These are phyloP conservation scores for Haematococcus sp. DNA, from an alignment of 139 green algal genomes.

Conservation along the genomic window DNA sequence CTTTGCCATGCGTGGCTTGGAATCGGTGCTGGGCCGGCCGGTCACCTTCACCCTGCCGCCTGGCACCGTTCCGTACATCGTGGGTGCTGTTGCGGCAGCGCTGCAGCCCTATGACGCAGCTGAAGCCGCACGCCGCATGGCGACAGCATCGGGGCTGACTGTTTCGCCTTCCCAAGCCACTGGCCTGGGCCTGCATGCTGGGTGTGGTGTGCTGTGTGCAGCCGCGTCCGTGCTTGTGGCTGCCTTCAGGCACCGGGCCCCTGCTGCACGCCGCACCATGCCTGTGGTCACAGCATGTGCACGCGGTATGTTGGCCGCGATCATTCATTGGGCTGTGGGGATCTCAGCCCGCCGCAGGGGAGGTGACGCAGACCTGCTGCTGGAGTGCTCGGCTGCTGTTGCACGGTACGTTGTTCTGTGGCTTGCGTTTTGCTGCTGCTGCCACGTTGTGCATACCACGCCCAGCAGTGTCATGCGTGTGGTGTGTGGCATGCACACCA, in stretches of 20 bases:
- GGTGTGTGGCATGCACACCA: too few species aligned
- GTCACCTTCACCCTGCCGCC: too few species aligned
- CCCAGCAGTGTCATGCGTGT: too few species aligned
- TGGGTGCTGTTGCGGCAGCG: too few species aligned
- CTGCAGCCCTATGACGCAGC: too few species aligned
- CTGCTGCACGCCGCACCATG: not conserved
- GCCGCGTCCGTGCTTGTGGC: slow-evolving; percentile 3
- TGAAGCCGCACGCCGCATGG: too few species aligned
- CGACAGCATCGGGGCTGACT: not conserved
- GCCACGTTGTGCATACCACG: not conserved
- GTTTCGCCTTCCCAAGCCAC: too few species aligned
- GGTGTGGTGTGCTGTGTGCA: not conserved
- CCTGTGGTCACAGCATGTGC: not conserved
- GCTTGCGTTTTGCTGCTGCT: not conserved
- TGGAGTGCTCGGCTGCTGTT: not conserved
- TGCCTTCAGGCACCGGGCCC: slow-evolving; percentile 4
- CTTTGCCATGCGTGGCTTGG: too few species aligned
- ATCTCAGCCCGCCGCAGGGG: not conserved
- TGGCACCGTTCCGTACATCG: too few species aligned
- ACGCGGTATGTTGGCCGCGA: slow-evolving; percentile 7
- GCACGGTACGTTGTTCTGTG: not conserved
- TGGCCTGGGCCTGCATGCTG: not conserved
- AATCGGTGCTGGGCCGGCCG: too few species aligned
- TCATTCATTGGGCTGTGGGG: not conserved
- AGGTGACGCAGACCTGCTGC: not conserved